phyloP scores from a whole-genome alignment of 2,329 filamentous ascomycete species.

The Escovopsis weberi region DNA sequence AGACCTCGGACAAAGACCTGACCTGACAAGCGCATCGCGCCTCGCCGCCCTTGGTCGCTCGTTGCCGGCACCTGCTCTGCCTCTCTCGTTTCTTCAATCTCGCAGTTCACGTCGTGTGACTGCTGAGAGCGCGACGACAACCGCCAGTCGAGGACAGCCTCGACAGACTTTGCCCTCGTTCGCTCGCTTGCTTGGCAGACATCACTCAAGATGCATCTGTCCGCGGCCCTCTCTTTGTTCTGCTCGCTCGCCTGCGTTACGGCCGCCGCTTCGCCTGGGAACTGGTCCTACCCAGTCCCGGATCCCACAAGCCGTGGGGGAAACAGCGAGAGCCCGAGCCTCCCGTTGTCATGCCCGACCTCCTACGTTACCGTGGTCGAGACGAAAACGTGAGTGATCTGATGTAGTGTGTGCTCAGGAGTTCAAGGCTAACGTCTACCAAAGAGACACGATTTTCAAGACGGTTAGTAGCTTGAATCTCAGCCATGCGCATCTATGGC shows the following conservation, averaged over 20 bases:
- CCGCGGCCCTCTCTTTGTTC: slow-evolving; percentile 1
- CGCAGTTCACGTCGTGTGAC: neutral
- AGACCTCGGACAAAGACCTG: neutral
- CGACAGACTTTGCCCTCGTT: neutral
- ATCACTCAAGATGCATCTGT: slow-evolving; percentile 1
- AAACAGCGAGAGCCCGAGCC: too few relatives aligned
- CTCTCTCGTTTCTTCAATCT: neutral
- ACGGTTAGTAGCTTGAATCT: slow-evolving; percentile 1
- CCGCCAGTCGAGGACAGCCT: too few relatives aligned
- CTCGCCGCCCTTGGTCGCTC: neutral
- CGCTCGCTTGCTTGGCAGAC: neutral
- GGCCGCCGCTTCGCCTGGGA: neutral
- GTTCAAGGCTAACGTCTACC: neutral
- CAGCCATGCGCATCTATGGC: neutral
- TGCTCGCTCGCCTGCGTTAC: slow-evolving; percentile 2
- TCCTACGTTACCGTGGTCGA: neutral
- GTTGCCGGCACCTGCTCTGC: neutral
- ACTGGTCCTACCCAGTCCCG: neutral
- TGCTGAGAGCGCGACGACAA: too few relatives aligned
- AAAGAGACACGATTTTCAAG: neutral
- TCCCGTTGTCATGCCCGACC: neutral
- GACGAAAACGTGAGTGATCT: neutral
- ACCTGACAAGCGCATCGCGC: neutral
- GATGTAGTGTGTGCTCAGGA: neutral
- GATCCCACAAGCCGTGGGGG: too few relatives aligned